Evolutionary conservation across 768 basidiomycete species (phyloP), one percentile per base, ranked within the genome.

Genomic region (Filobasidium wieringae): DNA sequence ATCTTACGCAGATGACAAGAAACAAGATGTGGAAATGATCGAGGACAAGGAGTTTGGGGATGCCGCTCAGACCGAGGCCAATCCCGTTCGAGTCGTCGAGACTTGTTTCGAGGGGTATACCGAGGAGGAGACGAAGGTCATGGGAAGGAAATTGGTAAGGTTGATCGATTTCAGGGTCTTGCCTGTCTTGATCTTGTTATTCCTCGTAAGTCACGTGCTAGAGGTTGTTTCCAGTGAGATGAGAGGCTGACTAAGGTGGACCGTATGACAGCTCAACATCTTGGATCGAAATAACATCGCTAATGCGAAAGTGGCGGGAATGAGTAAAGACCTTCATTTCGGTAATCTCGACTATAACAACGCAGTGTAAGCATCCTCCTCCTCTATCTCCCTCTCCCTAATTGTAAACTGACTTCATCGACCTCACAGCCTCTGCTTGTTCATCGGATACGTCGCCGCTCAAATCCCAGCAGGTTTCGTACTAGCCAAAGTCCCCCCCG

Each of bases 211-310:
- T 14, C 5, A 8, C 19, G 2, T 11, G 15, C 22, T 26, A 43
- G 22, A 8, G 33, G 2, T 5, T 24, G 11, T 19, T 6, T 7
- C 33, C 5, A n/a, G 24, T 36, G 36, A n/a, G n/a, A n/a, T n/a
- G n/a, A n/a, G n/a, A n/a, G n/a, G n/a, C n/a, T n/a, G n/a, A n/a
- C n/a, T n/a, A n/a, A n/a, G n/a, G n/a, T n/a, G n/a, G n/a, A n/a
- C n/a, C 31, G 4, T 22, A 15, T 19, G 24, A n/a, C 24, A 58
- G 57, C 57, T 58, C 47, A 57, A 57, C 47, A 57, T 57, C 47
- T 49, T 57, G 45, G 55, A 57, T 49, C 45, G 55, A 9, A 57
- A 49, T 49, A 57, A 49, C 47, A 57, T 57, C 32, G 55, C 55
- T 24, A 57, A 57, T 22, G 55, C 55, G 22, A 57, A 57, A 57